Evolutionary conservation across 768 basidiomycete genomes (phyloP).

Genomic region (Pulveroboletus frians): DNA sequence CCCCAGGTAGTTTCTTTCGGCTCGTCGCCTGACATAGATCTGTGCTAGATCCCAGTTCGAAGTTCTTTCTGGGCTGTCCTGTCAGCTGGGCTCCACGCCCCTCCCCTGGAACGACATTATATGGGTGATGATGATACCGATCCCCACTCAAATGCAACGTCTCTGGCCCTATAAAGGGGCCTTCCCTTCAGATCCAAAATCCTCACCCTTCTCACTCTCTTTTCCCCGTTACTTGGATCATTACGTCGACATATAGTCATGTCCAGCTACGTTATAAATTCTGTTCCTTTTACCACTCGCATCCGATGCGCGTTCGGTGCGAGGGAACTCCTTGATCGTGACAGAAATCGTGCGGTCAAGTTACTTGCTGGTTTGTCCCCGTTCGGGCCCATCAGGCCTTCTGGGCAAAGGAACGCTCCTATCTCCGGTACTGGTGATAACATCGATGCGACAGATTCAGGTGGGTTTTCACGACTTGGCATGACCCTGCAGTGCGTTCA

Average conservation of each 20-base stretch:
- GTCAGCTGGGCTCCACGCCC: background rate
- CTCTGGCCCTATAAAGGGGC: constrained; percentile 17
- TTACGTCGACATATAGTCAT: constrained; percentile 20
- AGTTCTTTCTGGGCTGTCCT: background rate
- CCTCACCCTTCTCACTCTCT: background rate
- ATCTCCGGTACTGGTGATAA: constrained; percentile 17
- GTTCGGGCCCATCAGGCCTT: constrained; percentile 42
- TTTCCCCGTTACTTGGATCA: background rate
- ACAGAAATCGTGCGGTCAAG: constrained; percentile 51
- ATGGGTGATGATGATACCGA: background rate
- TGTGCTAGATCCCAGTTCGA: background rate
- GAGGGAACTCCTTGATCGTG: constrained; percentile 46
- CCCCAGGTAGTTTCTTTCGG: background rate
- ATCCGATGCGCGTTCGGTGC: constrained; percentile 37
- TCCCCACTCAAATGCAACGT: background rate
- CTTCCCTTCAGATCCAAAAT: background rate
- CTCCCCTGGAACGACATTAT: background rate
- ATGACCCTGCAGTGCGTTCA: background rate
- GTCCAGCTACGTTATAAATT: constrained; percentile 34
- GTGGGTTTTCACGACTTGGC: constrained; percentile 18
- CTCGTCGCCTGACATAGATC: background rate
- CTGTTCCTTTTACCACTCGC: constrained; percentile 44
- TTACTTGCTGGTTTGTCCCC: constrained; percentile 49
- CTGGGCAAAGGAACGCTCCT: constrained; percentile 15
- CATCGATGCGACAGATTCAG: constrained; percentile 55